Evolutionary conservation across 371 early-diverging fungal genomes (phyloP).

Genomic region (Coemansia sp.): DNA sequence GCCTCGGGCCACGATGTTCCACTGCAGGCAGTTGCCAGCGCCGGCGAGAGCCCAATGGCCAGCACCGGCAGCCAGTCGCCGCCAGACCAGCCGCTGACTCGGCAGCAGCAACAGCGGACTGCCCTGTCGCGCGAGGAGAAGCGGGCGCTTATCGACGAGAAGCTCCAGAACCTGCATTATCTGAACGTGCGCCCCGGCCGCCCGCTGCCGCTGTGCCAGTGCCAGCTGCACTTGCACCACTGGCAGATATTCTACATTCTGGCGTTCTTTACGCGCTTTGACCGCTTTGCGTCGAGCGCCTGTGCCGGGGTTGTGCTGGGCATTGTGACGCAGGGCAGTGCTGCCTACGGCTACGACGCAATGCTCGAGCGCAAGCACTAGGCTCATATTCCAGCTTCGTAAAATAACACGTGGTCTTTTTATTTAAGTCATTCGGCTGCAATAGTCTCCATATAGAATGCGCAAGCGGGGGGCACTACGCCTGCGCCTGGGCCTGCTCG

Average conservation of each 20-base stretch:
- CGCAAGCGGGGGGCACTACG: too few relatives aligned
- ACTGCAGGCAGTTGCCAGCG: too few relatives aligned
- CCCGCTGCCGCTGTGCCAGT: slow-evolving; percentile 24
- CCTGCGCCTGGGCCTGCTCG: too few relatives aligned
- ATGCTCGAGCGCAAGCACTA: slow-evolving; percentile 32
- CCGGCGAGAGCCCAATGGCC: not conserved
- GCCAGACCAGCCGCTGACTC: slow-evolving; percentile 24
- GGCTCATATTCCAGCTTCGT: too few relatives aligned
- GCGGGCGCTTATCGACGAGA: slow-evolving; percentile 13
- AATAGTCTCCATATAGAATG: too few relatives aligned
- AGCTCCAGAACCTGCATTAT: slow-evolving; percentile 22
- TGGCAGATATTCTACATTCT: slow-evolving; percentile 85
- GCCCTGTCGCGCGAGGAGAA: slow-evolving; percentile 23
- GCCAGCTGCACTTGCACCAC: slow-evolving; percentile 71
- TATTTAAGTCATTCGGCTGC: too few relatives aligned
- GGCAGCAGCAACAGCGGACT: slow-evolving; percentile 7
- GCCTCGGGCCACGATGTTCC: too few relatives aligned
- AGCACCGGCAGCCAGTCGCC: not conserved
- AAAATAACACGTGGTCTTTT: not conserved
- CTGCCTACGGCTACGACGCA: slow-evolving; percentile 46
- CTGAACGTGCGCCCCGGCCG: slow-evolving; percentile 19
- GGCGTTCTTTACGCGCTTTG: slow-evolving; percentile 81
- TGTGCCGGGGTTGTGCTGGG: slow-evolving; percentile 74
- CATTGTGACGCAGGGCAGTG: slow-evolving; percentile 73
- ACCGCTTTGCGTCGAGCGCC: slow-evolving; percentile 67